phyloP scores from a whole-genome alignment of 2,329 filamentous ascomycete species.

The Sporothrix pallida region DNA sequence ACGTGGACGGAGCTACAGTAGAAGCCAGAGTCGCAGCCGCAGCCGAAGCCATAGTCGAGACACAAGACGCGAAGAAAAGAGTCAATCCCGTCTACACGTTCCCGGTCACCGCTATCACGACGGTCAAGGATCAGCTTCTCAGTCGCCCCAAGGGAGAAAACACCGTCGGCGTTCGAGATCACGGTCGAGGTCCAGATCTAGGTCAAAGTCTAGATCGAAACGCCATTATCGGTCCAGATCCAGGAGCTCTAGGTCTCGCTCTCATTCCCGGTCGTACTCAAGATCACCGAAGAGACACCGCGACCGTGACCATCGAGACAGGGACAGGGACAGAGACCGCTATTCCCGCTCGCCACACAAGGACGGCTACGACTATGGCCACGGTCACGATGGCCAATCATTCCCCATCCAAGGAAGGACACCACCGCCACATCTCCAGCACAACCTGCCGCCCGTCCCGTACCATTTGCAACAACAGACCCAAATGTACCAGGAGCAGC shows the following conservation, averaged over 20 bases:
- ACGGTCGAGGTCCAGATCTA: not conserved
- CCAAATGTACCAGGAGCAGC: not conserved
- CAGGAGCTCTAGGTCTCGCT: not conserved
- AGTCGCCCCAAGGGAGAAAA: not conserved
- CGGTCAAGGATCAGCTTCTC: not conserved
- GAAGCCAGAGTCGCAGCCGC: not conserved
- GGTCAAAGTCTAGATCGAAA: not conserved
- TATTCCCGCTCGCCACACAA: constrained; percentile 17
- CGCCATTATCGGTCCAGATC: not conserved
- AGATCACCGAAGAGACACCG: constrained; percentile 10
- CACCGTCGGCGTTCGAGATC: constrained; percentile 19
- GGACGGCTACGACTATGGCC: not conserved
- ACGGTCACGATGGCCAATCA: not conserved
- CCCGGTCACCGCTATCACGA: constrained; percentile 8
- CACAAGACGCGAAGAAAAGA: not conserved
- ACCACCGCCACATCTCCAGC: not conserved
- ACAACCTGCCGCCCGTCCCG: not conserved
- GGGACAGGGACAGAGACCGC: not conserved
- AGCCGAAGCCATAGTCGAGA: constrained; percentile 3
- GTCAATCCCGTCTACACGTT: not conserved
- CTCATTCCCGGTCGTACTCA: constrained; percentile 24
- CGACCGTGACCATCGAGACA: too few species aligned
- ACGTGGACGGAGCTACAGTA: constrained; percentile 3
- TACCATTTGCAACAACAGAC: not conserved
- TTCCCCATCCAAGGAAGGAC: not conserved